phyloP scores from a whole-genome alignment of 164 flowering plant genomes.

The Vitis rupestris region DNA sequence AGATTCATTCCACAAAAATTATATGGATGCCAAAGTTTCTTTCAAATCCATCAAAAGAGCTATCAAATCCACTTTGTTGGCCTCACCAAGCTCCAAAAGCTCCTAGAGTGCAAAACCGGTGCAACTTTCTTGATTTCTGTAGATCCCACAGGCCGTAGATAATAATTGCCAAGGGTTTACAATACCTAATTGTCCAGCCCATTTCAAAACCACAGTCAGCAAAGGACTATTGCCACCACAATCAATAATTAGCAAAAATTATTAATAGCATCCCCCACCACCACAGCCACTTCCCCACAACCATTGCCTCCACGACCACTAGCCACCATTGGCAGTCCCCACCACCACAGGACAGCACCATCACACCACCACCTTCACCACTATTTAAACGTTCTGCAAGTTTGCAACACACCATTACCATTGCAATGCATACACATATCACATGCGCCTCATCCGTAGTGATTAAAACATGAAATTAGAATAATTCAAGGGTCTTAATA shows the following conservation, averaged over 20 bases:
- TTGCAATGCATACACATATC: not conserved
- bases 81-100: no score
- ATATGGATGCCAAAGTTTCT: no score
- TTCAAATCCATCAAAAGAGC: no score
- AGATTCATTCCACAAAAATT: no score
- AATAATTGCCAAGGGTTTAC: no score
- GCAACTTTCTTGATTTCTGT: no score
- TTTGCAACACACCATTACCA: not conserved
- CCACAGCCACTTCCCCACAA: not conserved
- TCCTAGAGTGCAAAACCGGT: no score
- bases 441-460: not conserved
- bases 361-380: conserved; percentile 1
- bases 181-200: no score
- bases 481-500: not conserved
- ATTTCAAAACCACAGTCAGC: no score
- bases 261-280: not conserved
- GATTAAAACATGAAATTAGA: not conserved
- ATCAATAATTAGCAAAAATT: not conserved
- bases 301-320: not conserved
- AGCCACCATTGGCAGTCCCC: not conserved
- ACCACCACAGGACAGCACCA: not conserved
- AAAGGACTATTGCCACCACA: not conserved
- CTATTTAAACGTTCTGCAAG: not conserved
- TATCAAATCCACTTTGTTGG: no score
- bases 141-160: no score